phyloP scores from a whole-genome alignment of 371 early-diverging fungal species.

The Mucor indicus region DNA sequence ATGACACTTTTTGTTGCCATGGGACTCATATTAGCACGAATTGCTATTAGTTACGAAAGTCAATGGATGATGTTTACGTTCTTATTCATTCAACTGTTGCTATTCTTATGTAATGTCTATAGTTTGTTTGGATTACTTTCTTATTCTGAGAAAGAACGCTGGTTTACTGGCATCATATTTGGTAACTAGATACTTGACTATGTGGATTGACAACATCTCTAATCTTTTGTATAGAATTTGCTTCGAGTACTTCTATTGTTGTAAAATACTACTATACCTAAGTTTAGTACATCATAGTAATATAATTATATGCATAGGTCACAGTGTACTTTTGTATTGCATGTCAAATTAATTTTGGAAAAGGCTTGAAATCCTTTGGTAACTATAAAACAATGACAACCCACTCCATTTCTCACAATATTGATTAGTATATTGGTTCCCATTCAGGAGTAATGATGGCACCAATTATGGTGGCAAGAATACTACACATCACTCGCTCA shows the following conservation, averaged over 20 bases:
- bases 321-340: slow-evolving; percentile 4
- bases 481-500: too few relatives aligned
- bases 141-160: background rate
- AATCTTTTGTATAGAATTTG: slow-evolving; percentile 5
- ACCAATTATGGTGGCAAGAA: too few relatives aligned
- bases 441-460: too few relatives aligned
- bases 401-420: too few relatives aligned
- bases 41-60: slow-evolving; percentile 8
- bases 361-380: slow-evolving; percentile 6
- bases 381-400: too few relatives aligned
- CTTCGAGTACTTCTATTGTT: slow-evolving; percentile 2
- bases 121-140: slow-evolving; percentile 1
- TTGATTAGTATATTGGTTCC: too few relatives aligned
- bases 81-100: background rate
- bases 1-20: background rate
- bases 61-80: slow-evolving; percentile 8
- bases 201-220: too few relatives aligned
- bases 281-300: too few relatives aligned
- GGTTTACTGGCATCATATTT: slow-evolving; percentile 7
- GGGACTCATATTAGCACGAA: slow-evolving; percentile 1
- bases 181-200: background rate
- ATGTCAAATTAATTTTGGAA: slow-evolving; percentile 10
- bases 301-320: too few relatives aligned
- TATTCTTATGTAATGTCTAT: slow-evolving; percentile 1
- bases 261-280: too few relatives aligned